Conservation (phyloP, 306 rosid species). For the Prunus dulcis region DNA sequence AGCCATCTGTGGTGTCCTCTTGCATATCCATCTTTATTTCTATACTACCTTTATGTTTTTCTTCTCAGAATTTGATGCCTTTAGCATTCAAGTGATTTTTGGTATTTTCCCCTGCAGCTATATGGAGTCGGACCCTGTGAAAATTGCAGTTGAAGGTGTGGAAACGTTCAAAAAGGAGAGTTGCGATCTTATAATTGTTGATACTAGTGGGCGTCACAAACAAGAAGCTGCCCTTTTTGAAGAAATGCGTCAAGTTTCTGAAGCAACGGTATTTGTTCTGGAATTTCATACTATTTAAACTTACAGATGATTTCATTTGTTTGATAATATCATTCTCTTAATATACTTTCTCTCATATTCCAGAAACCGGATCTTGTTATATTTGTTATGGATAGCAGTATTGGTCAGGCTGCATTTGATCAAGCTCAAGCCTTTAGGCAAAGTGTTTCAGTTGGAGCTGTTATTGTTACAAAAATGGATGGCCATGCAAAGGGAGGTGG, state of each 20-base stretch:
- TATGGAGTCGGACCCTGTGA: slow-evolving; percentile 79
- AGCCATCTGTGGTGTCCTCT: background rate
- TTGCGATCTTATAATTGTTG: slow-evolving; percentile 84
- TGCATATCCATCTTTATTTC: background rate
- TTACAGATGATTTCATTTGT: background rate
- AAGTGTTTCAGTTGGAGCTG: slow-evolving; percentile 87
- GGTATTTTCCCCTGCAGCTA: slow-evolving; percentile 44
- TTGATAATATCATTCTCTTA: slow-evolving; percentile 25
- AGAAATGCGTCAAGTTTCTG: slow-evolving; percentile 94
- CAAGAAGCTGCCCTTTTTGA: slow-evolving; percentile 91
- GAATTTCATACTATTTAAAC: slow-evolving; percentile 8
- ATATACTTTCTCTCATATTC: slow-evolving; percentile 34
- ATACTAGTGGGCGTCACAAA: slow-evolving; percentile 88
- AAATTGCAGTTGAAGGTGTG: slow-evolving; percentile 81
- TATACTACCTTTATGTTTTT: background rate
- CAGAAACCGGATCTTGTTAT: slow-evolving; percentile 88
- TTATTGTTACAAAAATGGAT: slow-evolving; percentile 85
- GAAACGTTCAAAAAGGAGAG: slow-evolving; percentile 74
- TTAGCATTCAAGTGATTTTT: slow-evolving; percentile 17
- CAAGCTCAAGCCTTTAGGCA: slow-evolving; percentile 88
- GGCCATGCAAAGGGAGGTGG: slow-evolving; percentile 99
- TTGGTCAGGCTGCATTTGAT: slow-evolving; percentile 94
- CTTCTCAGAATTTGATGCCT: background rate
- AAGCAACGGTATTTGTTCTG: slow-evolving; percentile 70
- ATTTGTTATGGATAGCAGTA: slow-evolving; percentile 93